A percentile compares a stretch with the other conserved stretches of the same genome.
These are phyloP conservation scores for Colletotrichum spinosum DNA, from an alignment of 2,329 filamentous ascomycete genomes.

Conservation along the genomic window DNA sequence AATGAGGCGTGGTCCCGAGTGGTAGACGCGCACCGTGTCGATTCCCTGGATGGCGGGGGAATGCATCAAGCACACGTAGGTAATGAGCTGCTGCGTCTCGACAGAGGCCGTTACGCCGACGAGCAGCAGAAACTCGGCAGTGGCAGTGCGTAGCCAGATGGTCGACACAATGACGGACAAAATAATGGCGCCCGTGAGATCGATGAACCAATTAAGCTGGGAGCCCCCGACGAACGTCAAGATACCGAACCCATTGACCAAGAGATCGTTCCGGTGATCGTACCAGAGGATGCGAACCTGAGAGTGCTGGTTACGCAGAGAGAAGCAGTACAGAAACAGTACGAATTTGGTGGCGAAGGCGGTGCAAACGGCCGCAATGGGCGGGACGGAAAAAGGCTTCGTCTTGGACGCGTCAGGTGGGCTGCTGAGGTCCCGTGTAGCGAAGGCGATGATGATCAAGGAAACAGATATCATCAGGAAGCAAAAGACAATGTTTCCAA, in stretches of 20 bases:
- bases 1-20: slow-evolving; percentile 87
- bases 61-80: slow-evolving; percentile 95
- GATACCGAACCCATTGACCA: slow-evolving; percentile 95
- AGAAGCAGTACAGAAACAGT: slow-evolving; percentile 84
- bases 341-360: slow-evolving; percentile 89
- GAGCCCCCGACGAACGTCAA: slow-evolving; percentile 90
- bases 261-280: slow-evolving; percentile 96
- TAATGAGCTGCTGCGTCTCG: slow-evolving; percentile 91
- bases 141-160: slow-evolving; percentile 88
- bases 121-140: slow-evolving; percentile 88
- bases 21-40: slow-evolving; percentile 95
- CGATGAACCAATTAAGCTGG: slow-evolving; percentile 94
- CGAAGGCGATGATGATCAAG: slow-evolving; percentile 91
- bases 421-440: slow-evolving; percentile 74
- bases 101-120: slow-evolving; percentile 90
- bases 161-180: slow-evolving; percentile 81
- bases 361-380: slow-evolving; percentile 84
- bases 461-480: slow-evolving; percentile 96
- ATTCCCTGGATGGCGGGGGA: slow-evolving; percentile 84
- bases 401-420: slow-evolving; percentile 62
- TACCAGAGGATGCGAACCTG: slow-evolving; percentile 95
- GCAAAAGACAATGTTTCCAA: slow-evolving; percentile 96
- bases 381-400: slow-evolving; percentile 81
- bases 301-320: slow-evolving; percentile 66
- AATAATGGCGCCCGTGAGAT: slow-evolving; percentile 89